A percentile compares a stretch with the other conserved stretches of the same genome.
Evolutionary conservation across 768 basidiomycete species (phyloP).

Genomic region (Psilocybe cubensis): DNA sequence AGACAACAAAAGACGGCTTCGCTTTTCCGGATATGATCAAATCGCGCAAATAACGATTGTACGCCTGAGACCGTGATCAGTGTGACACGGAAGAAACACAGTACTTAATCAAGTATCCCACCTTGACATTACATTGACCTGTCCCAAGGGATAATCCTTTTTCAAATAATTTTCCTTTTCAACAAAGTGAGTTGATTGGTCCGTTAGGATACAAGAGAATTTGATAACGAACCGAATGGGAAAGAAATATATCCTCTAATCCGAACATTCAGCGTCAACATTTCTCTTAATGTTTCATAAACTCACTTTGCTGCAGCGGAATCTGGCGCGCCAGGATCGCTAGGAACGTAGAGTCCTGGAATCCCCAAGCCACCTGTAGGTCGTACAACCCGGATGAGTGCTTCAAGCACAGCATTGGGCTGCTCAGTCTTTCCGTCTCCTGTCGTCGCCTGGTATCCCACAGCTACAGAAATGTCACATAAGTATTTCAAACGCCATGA

Average conservation of each 20-base stretch:
- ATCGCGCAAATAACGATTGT: constrained; percentile 58
- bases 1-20: constrained; percentile 58
- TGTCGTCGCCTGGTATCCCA: constrained; percentile 59
- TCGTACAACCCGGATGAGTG: constrained; percentile 52
- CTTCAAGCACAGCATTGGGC: constrained; percentile 56
- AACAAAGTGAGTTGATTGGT: constrained; percentile 2
- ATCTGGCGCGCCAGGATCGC: constrained; percentile 59
- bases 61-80: constrained; percentile 34
- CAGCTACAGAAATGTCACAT: constrained; percentile 31
- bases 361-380: constrained; percentile 62
- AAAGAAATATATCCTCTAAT: constrained; percentile 52
- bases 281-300: too few species aligned
- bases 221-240: constrained; percentile 44
- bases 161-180: constrained; percentile 48
- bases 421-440: constrained; percentile 58
- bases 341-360: constrained; percentile 59
- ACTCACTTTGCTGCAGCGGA: constrained; percentile 50
- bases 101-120: constrained; percentile 13
- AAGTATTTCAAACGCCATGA: not conserved
- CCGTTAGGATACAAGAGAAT: not conserved
- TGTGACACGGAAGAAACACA: not conserved
- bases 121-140: constrained; percentile 62
- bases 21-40: constrained; percentile 56
- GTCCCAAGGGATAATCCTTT: constrained; percentile 58
- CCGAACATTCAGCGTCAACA: too few species aligned